Evolutionary conservation across 1,139 yeast genomes (phyloP).

Genomic region (Sugiyamaella paludigena): DNA sequence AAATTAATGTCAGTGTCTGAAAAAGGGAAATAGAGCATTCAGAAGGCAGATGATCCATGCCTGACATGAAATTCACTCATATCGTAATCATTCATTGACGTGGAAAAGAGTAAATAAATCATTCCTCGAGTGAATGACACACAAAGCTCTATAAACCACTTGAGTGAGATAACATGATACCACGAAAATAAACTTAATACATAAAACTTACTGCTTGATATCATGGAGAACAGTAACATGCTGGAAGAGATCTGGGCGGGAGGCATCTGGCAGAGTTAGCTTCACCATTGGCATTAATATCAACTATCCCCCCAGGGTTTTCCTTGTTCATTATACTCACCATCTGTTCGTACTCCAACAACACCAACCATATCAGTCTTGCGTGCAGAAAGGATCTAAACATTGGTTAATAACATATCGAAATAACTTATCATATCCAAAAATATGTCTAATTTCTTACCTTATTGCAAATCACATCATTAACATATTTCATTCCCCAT

Average conservation of each 20-base stretch:
- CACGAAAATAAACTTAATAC: too few relatives aligned
- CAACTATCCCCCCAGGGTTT: neutral
- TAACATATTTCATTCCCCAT: slow-evolving; percentile 43
- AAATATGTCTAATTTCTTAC: slow-evolving; percentile 30
- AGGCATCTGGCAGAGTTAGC: neutral
- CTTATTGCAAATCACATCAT: slow-evolving; percentile 45
- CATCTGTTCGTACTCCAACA: slow-evolving; percentile 40
- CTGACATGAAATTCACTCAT: too few relatives aligned
- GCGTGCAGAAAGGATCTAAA: slow-evolving; percentile 44
- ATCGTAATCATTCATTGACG: too few relatives aligned
- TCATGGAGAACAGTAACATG: slow-evolving; percentile 1
- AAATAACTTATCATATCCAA: neutral
- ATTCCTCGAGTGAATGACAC: too few relatives aligned
- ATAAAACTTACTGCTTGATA: slow-evolving; percentile 12
- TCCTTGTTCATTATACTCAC: too few relatives aligned
- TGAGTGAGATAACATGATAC: too few relatives aligned
- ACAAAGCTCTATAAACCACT: too few relatives aligned
- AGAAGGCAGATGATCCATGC: too few relatives aligned
- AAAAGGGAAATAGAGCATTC: too few relatives aligned
- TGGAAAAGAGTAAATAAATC: too few relatives aligned
- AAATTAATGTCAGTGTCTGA: neutral
- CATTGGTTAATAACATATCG: neutral
- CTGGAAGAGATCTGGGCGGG: neutral
- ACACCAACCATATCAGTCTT: slow-evolving; percentile 57
- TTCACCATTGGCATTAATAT: too few relatives aligned